These are phyloP conservation scores for Dipteronia dyeriana DNA, from an alignment of 345 rosid species.

Conservation along the genomic window DNA sequence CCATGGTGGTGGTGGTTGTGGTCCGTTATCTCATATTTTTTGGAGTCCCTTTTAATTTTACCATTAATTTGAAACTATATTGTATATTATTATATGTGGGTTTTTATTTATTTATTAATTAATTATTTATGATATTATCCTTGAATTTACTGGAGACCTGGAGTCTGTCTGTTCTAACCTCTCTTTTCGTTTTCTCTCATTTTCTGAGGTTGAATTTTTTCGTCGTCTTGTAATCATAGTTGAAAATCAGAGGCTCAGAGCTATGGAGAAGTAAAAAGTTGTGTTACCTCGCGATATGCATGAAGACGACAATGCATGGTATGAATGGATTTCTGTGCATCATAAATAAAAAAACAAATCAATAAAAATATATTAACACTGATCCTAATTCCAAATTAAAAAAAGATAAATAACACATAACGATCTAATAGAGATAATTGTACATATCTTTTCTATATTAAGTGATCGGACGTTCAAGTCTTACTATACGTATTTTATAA, in stretches of 20 bases:
- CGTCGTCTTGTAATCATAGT: conserved; percentile 55
- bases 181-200: conserved; percentile 36
- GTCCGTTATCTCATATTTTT: conserved; percentile 20
- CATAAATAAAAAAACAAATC: not conserved
- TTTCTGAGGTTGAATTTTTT: conserved; percentile 27
- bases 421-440: too few relatives aligned
- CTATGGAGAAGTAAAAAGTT: not conserved
- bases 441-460: too few relatives aligned
- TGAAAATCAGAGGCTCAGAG: conserved; percentile 29
- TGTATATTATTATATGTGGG: conserved; percentile 4
- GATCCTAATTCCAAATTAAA: too few relatives aligned
- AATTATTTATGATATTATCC: not conserved
- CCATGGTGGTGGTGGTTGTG: conserved; percentile 37
- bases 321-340: conserved; percentile 17
- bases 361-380: too few relatives aligned
- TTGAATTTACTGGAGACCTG: not conserved
- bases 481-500: too few relatives aligned
- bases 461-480: too few relatives aligned
- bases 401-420: too few relatives aligned
- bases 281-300: conserved; percentile 11
- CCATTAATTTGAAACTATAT: not conserved
- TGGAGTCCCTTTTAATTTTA: not conserved
- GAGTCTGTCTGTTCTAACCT: too few relatives aligned
- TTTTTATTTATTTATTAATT: not conserved
- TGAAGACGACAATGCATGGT: conserved; percentile 9